Conservation (phyloP, 2,329 filamentous ascomycete species). For the Juglanconis juglandina region DNA sequence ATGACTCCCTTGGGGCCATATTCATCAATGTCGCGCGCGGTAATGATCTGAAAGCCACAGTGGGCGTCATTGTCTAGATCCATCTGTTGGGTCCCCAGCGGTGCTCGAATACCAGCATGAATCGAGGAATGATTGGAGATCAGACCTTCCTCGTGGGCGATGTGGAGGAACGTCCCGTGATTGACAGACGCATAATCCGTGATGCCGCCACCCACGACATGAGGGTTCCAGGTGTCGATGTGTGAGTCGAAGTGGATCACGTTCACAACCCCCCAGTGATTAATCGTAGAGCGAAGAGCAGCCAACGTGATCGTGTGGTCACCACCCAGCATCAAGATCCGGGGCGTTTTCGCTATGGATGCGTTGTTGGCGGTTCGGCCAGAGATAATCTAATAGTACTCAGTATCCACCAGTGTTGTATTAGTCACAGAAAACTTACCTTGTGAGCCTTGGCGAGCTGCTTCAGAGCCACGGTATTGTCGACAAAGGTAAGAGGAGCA, state of each 20-base stretch:
- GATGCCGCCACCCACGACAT: conserved; percentile 52
- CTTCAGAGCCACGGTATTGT: conserved; percentile 69
- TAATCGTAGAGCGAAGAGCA: conserved; percentile 58
- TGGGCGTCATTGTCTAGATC: conserved; percentile 54
- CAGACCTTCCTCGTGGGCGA: conserved; percentile 58
- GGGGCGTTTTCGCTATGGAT: conserved; percentile 38
- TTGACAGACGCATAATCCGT: conserved; percentile 58
- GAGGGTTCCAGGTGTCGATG: conserved; percentile 72
- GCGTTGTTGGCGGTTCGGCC: conserved; percentile 37
- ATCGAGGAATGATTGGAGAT: conserved; percentile 52
- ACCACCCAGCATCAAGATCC: conserved; percentile 60
- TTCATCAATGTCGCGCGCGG: conserved; percentile 66
- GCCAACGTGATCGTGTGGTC: conserved; percentile 63
- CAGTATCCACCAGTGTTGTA: background rate
- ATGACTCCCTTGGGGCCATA: conserved; percentile 64
- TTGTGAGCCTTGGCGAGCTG: conserved; percentile 70
- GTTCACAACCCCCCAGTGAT: conserved; percentile 54
- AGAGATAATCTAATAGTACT: conserved; percentile 15
- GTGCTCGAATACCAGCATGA: conserved; percentile 58
- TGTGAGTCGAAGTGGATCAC: conserved; percentile 66
- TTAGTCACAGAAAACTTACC: conserved; percentile 28
- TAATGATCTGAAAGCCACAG: conserved; percentile 57
- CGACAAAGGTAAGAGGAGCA: conserved; percentile 72
- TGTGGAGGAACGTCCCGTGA: conserved; percentile 60
- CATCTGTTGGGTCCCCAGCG: conserved; percentile 39